Evolutionary conservation across 2,329 filamentous ascomycete genomes (phyloP), one percentile per base, ranked within the genome.

Genomic region (Xylaria sp.): DNA sequence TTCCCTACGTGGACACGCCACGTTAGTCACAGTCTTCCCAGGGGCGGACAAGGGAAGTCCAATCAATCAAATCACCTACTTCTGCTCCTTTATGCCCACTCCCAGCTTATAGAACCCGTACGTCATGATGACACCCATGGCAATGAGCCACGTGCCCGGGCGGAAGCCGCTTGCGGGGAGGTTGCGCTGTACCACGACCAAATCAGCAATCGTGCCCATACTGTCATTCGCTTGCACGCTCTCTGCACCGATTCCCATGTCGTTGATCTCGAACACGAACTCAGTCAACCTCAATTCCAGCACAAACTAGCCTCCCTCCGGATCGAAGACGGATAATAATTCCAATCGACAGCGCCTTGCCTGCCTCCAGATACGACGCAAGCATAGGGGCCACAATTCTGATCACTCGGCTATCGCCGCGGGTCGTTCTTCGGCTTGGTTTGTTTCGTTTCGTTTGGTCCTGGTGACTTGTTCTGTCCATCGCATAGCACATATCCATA

Each of bases 101-200:
- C 93, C 91, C 69, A 93, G 84, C 82, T 91, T 92, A 83, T 93
- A 98, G 87, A 96, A 97, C 70, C 96, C 96, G 81, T 92, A 98
- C 73, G 88, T 87, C 91, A 97, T 94, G 75, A 98, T 84, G 63
- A 86, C 86, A 75, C 89, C 92, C 81, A 93, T 90, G 72, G 90
- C 93, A 75, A 93, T 79, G 73, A 98, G 87, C 80, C 97, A 90
- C 70, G 90, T 88, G 58, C 90, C 87, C 21, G 96, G 95, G 69
- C 92, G 91, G 88, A 98, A 97, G 76, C 95, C 95, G 78, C 92
- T 92, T 72, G 92, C 90, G 72, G 96, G 96, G 71, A 99, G 86
- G 84, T 98, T 98, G 83, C 96, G 92, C 92, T 95, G 78, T 71
- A 55, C 37, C 10, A 47, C 8, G 13, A 40, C 3, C 3, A 5